These are phyloP conservation scores for Kodamaea jinghongensis DNA, from an alignment of 805 yeast species.

Conservation along the genomic window DNA sequence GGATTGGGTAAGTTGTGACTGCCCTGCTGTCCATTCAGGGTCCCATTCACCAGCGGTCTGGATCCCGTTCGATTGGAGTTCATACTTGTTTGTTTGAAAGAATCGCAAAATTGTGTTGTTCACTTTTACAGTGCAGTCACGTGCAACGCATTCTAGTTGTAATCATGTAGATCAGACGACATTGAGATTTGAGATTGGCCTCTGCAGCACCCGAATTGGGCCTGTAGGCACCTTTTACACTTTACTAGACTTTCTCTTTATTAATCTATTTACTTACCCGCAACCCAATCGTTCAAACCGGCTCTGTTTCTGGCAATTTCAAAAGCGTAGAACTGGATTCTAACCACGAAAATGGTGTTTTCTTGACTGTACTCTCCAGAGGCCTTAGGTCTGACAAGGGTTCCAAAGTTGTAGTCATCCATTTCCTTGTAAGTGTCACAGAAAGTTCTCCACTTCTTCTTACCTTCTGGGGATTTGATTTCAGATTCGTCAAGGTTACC, in stretches of 20 bases:
- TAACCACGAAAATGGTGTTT: slow-evolving; percentile 83
- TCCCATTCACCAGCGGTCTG: slow-evolving; percentile 4
- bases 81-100: slow-evolving; percentile 3
- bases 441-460: slow-evolving; percentile 87
- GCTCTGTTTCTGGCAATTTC: slow-evolving; percentile 91
- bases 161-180: no score
- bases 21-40: slow-evolving; percentile 1
- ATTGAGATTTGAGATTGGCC: no score
- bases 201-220: no score
- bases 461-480: slow-evolving; percentile 76
- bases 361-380: slow-evolving; percentile 75
- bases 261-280: neutral
- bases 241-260: neutral
- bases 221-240: no score
- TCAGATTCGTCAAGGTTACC: slow-evolving; percentile 67
- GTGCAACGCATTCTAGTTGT: no score
- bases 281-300: slow-evolving; percentile 90
- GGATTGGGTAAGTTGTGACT: slow-evolving; percentile 3
- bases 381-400: slow-evolving; percentile 75
- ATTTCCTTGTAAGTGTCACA: slow-evolving; percentile 80
- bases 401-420: slow-evolving; percentile 94
- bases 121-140: slow-evolving; percentile 1
- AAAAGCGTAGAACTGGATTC: slow-evolving; percentile 92
- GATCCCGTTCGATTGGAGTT: slow-evolving; percentile 2
- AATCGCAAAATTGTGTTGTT: slow-evolving; percentile 1